Base-by-base conservation (phyloP, 805 yeast genomes). In the Blastobotrys muscicola region DNA sequence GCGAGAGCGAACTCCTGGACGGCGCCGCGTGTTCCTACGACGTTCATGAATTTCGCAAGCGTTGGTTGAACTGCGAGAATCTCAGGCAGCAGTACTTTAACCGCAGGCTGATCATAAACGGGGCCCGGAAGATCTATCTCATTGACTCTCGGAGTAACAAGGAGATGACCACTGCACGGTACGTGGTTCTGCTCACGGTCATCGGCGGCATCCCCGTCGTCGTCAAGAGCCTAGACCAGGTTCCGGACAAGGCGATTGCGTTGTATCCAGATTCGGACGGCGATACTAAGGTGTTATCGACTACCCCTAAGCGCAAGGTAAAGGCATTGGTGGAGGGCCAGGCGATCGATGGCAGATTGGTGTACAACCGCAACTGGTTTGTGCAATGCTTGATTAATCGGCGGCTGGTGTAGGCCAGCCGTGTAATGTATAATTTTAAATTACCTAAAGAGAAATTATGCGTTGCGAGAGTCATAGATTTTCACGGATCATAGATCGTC, bases 1-100 rank as follows among this genome's bases (percentile, higher is more conserved):
- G 96, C 0, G 74, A 72, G 31, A 78, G 87, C 37, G 60, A 61
- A 30, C 50, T 66, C 11, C 53, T 78, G 51, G 55, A 56, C 29
- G 63, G 49, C 36, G 43, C 43, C 11, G 46, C 45, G 11, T 38
- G 44, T 30, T 57, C 58, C 31, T 51, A 49, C 11, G 55, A 59
- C 35, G 35, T 52, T 2, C 5, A 43, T 2, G 44, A 41, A 1
- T 62, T 62, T 39, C 45, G 45, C 16, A 29, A 40, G 15, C 37
- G 40, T 2, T 59, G 60, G 58, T 33, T 29, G 6, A 30, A 35
- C 1, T 51, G 53, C 7, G 16, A 7, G 20, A 33, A 41, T 10
- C 49, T 60, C 9, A 23, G 44, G 10, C 45, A 49, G n/a, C 66
- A 61, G 45, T 57, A 60, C 43, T 44, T 13, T 2, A 37, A 33